phyloP scores from a whole-genome alignment of 768 basidiomycete genomes.

The Tephrocybe rancida region DNA sequence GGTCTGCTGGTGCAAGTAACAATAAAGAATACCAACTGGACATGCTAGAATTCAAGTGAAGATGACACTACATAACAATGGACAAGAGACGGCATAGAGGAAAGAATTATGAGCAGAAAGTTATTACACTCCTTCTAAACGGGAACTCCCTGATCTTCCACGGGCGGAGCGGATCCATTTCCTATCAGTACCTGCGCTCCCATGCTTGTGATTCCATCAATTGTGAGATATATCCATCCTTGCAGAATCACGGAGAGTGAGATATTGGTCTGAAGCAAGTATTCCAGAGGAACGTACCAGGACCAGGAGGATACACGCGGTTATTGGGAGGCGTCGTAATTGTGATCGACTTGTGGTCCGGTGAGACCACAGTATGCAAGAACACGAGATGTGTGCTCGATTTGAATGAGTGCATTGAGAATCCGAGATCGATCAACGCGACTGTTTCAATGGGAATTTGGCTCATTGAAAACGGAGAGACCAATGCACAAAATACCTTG shows the following conservation, averaged over 20 bases:
- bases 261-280: too few species aligned
- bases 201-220: slow-evolving; percentile 34
- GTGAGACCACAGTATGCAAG: slow-evolving; percentile 32
- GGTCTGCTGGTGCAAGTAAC: too few species aligned
- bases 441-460: slow-evolving; percentile 26
- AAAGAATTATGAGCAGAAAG: too few species aligned
- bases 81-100: too few species aligned
- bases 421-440: slow-evolving; percentile 41
- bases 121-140: too few species aligned
- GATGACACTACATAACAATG: too few species aligned
- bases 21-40: too few species aligned
- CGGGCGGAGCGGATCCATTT: slow-evolving; percentile 36
- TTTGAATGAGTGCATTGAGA: slow-evolving; percentile 38
- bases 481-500: slow-evolving; percentile 24
- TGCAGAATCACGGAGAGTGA: background rate
- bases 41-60: too few species aligned
- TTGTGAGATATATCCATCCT: slow-evolving; percentile 28
- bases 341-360: slow-evolving; percentile 31
- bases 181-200: slow-evolving; percentile 39
- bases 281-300: slow-evolving; percentile 10
- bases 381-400: slow-evolving; percentile 36
- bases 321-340: slow-evolving; percentile 39
- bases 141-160: slow-evolving; percentile 30
- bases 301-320: slow-evolving; percentile 44
- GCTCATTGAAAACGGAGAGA: background rate